Evolutionary conservation across 78 protist species (phyloP), one percentile per base, ranked within the genome.

Genomic region (Guillardia theta): DNA sequence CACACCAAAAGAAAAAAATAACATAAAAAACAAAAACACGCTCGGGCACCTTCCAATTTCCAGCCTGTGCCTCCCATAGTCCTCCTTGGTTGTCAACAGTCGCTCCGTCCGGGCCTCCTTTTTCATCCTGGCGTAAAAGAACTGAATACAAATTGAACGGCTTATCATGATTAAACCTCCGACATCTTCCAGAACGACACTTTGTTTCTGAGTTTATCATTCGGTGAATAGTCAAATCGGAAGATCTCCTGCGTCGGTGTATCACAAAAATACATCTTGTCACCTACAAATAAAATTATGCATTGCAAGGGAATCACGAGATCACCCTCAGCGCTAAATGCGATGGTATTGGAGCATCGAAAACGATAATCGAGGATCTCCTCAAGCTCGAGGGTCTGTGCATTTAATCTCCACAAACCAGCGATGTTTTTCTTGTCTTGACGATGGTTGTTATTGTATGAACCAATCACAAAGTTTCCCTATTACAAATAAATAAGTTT

Each of bases 31-130:
- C 58, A 15, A 50, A 50, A 50, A n/a, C n/a, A n/a, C n/a, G n/a
- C n/a, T n/a, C n/a, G n/a, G n/a, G n/a, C n/a, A n/a, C n/a, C n/a
- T n/a, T n/a, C n/a, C n/a, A n/a, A n/a, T n/a, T n/a, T n/a, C 70
- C 87, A 24, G 90, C 90, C 39, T 78, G 90, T 19, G 90, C 90
- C 39, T 78, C 90, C 90, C 90, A 78, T 5, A 78, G 90, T 50
- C 90, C 90, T 6, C 90, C 90, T 43, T 37, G 48, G 33, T 27
- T 43, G 48, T 78, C 90, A 22, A 78, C 90, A 43, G 90, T 78
- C n/a, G 90, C 90, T 30, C 90, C 90, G 48, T 78, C 90, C 33
- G 90, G 90, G 33, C 90, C 90, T 4, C 90, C 90, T 8, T 37
- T 46, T 22, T 78, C 90, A 30, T 70, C 87, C 45, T 70, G n/a